Evolutionary conservation across 202 grass and related monocot genomes (phyloP), one percentile per base, ranked within the genome.

Genomic region (Miscanthus sacchariflorus): DNA sequence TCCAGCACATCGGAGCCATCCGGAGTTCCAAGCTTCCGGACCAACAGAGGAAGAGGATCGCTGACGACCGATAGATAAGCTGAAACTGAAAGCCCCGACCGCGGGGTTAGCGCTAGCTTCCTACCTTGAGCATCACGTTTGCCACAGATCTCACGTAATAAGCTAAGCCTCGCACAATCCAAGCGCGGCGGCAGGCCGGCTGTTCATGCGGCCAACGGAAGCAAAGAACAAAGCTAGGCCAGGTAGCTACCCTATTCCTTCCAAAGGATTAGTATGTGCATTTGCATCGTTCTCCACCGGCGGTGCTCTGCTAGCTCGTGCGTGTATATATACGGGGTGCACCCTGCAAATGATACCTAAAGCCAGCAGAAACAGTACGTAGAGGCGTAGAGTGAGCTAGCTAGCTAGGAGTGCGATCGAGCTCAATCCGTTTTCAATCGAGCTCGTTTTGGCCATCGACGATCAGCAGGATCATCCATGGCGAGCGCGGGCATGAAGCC

Each of bases 151-250:
- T 69, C 39, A 86, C 86, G 90, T 61, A 89, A 86, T 38, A 38
- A 38, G 65, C 63, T 35, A 72, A 23, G 25, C 80, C 36, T 38
- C 4, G 19, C 4, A 17, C 27, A 76, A 33, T 35, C 46, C 46
- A 50, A 27, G 14, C 74, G 38, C 38, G 38, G 36, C 28, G 33
- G 74, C 50, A 14, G 73, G 23, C 21, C 42, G 72, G 24, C 54
- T 42, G 76, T 89, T 72, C 72, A 81, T 78, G 63, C 83, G 72
- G 67, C 67, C 74, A 33, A 15, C 21, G 74, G 83, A 98, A 95
- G 95, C 81, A 98, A 98, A 88, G 95, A 91, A 98, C 91, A 93
- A 92, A 92, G 18, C 72, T 49, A 48, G 14, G 48, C 24, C 68
- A 58, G 68, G 27, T 50, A 46, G 24, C 45, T 21, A 19, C 14